Evolutionary conservation across 2,329 filamentous ascomycete species (phyloP).

Genomic region (Didymella pinodella): DNA sequence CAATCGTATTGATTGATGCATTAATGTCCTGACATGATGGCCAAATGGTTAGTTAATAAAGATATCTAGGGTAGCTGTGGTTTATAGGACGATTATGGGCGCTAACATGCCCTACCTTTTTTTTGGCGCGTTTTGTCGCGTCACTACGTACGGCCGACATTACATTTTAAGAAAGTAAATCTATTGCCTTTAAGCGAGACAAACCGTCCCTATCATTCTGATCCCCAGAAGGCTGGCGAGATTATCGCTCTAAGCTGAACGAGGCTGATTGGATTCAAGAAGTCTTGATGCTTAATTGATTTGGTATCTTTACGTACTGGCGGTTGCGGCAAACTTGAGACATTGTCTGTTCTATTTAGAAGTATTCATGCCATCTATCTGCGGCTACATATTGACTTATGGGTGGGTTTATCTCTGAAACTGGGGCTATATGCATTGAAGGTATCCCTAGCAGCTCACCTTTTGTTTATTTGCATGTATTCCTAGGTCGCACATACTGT

Average conservation of each 20-base stretch:
- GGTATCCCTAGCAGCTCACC: conserved; percentile 10
- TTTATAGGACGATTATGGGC: not conserved
- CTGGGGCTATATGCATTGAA: not conserved
- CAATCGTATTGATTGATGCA: not conserved
- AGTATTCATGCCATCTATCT: conserved; percentile 7
- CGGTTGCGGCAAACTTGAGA: not conserved
- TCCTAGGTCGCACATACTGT: conserved; percentile 21
- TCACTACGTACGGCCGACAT: not conserved
- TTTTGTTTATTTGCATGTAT: conserved; percentile 35
- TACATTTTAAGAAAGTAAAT: not conserved
- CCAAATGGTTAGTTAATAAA: not conserved
- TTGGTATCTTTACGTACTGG: not conserved
- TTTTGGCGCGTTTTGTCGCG: not conserved
- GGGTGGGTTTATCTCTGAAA: not conserved
- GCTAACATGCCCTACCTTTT: not conserved
- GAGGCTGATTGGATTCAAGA: not conserved
- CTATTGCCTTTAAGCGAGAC: too few relatives aligned
- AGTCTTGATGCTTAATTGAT: not conserved
- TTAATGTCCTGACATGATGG: not conserved
- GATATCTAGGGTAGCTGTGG: not conserved
- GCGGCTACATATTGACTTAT: not conserved
- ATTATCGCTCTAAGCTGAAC: not conserved
- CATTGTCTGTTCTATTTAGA: not conserved
- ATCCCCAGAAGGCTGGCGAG: not conserved
- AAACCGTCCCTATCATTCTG: too few relatives aligned